Evolutionary conservation across 1,284 basidiomycete species (phyloP), one percentile per base, ranked within the genome.

Genomic region (Pseudozyma tsukubaensis): DNA sequence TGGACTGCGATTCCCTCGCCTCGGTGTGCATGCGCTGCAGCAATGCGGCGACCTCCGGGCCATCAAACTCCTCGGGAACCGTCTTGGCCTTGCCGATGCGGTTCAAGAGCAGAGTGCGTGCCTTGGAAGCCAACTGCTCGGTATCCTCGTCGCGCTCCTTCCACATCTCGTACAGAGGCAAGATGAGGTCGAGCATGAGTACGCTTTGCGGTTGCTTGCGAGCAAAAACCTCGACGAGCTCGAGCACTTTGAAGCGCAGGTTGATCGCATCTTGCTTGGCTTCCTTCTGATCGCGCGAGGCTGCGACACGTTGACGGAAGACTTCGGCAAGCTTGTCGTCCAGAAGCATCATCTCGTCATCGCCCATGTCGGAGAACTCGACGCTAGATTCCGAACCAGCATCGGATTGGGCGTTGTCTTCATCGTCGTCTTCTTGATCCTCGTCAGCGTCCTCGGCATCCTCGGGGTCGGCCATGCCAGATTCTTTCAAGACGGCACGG

Each of bases 301-400:
- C 89, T n/a, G 65, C 56, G 12, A 88, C 85, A 60, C 90, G 89
- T 49, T 86, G 83, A 72, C 89, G 89, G 89, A 99, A 97, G 40
- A 95, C 91, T 62, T 92, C 90, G 6, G 93, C 93, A 7, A 99
- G 89, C 82, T 97, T 93, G 68, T 93, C 92, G 82, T 99, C 96
- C 45, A 98, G 89, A 50, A 92, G 91, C 88, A 97, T 90, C 96
- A 98, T 99, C 86, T 97, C 93, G 48, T 98, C 95, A 82, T 98
- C 96, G 37, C 78, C 79, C 29, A 83, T 35, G 14, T 76, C 77
- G 4, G 79, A 75, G 39, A 77, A 71, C 18, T 71, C 67, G 48
- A 72, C 61, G 36, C 61, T 70, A 32, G 75, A 70, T 2, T 69
- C 70, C 4, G 71, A 73, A 4, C 61, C 71, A 16, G 65, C 71